Base-by-base conservation (phyloP, 306 rosid species). In the Cicer bijugum region DNA sequence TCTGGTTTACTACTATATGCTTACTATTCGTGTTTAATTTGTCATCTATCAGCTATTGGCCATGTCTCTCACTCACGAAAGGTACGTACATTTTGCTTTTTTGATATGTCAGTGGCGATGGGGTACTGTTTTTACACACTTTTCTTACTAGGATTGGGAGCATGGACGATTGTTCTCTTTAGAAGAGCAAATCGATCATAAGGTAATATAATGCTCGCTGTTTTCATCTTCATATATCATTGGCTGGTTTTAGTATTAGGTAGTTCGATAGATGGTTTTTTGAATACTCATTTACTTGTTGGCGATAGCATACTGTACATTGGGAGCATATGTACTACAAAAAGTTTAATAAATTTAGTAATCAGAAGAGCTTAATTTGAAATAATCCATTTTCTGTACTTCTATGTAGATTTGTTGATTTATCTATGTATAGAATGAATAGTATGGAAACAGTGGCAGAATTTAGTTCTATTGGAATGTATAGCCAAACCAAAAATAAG, bases 121-220 rank as follows among this genome's bases (percentile, higher is more conserved):
- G 58, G 5, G 15, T 12, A 44, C 46, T 28, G 35, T 45, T 81
- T 71, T 81, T 19, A 84, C 55, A 45, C 2, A 11, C 57, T 66
- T 75, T 46, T 71, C 58, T 67, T 86, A 44, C 58, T 66, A 94
- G 99, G 46, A 91, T 81, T 89, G 89, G 95, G 97, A 89, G 83
- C 85, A 78, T 47, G 95, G 97, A 20, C 83, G 78, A 80, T 28
- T 94, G 77, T 91, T 94, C 77, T 89, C 99, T 37, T 85, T 94
- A 84, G 86, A 90, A 75, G 97, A 89, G 61, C 99, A 94, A 80
- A 91, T 87, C 6, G 77, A 88, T 84, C 93, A 90, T 19, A 94
- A 94, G 97, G 97, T 91, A 75, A 74, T 62, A 23, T 44, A 46
- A 48, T 68, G 82, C 74, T 57, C 15, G 10, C 12, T 33, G 46